A percentile compares a stretch with the other conserved stretches of the same genome.
Conservation (phyloP, 441 rosid species). For the Mallotus repandus region DNA sequence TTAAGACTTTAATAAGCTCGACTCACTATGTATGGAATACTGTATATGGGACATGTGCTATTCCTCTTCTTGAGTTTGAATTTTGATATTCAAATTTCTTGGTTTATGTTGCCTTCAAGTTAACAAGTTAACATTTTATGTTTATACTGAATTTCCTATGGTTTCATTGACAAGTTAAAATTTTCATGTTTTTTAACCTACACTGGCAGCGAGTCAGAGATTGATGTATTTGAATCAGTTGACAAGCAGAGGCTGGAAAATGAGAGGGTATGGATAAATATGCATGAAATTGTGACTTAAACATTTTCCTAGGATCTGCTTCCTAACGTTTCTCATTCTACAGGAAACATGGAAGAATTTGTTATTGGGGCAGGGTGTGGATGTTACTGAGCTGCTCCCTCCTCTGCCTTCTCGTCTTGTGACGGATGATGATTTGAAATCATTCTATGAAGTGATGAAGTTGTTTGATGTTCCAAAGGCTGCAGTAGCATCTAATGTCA, state of each 20-base stretch:
- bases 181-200: slow-evolving; percentile 12
- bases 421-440: slow-evolving; percentile 73
- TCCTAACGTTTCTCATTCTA: slow-evolving; percentile 27
- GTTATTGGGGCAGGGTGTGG: slow-evolving; percentile 45
- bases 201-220: slow-evolving; percentile 76
- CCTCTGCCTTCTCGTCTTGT: slow-evolving; percentile 83
- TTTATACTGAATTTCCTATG: neutral
- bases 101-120: neutral
- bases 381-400: slow-evolving; percentile 46
- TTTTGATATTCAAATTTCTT: neutral
- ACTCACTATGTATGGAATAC: neutral
- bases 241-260: slow-evolving; percentile 70
- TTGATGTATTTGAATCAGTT: slow-evolving; percentile 82
- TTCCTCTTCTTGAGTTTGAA: neutral
- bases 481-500: slow-evolving; percentile 42
- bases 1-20: no score
- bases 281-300: slow-evolving; percentile 10
- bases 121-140: no score
- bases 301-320: slow-evolving; percentile 11
- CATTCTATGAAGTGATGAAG: slow-evolving; percentile 68
- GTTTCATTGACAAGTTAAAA: slow-evolving; percentile 5
- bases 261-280: slow-evolving; percentile 59
- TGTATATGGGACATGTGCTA: no score
- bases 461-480: slow-evolving; percentile 56
- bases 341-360: slow-evolving; percentile 78